These are phyloP conservation scores for Cryptococcus deneoformans DNA, from an alignment of 1,284 basidiomycete genomes.

Conservation along the genomic window DNA sequence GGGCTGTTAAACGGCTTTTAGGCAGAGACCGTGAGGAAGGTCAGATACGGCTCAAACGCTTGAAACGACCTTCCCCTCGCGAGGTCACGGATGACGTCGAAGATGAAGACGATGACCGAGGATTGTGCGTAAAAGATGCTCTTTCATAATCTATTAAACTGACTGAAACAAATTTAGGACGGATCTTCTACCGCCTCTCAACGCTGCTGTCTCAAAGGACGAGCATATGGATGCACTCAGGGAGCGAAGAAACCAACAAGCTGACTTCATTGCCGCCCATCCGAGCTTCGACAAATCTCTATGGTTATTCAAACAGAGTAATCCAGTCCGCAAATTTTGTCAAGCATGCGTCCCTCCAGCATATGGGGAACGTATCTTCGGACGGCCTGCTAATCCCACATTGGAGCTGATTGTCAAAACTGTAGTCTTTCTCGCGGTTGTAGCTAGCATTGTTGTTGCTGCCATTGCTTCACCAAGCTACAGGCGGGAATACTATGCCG, in stretches of 20 bases:
- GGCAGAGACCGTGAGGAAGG: slow-evolving; percentile 27
- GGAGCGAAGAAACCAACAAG: slow-evolving; percentile 65
- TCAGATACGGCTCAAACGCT: slow-evolving; percentile 13
- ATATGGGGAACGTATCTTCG: slow-evolving; percentile 73
- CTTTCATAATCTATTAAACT: background rate
- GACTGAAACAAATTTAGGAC: slow-evolving; percentile 23
- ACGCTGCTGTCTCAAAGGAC: slow-evolving; percentile 30
- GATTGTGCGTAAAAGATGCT: slow-evolving; percentile 25
- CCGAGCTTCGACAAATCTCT: slow-evolving; percentile 89
- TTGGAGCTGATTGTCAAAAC: slow-evolving; percentile 73
- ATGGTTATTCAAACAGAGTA: slow-evolving; percentile 85
- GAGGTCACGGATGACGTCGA: slow-evolving; percentile 25
- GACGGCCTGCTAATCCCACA: slow-evolving; percentile 62
- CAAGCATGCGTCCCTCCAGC: slow-evolving; percentile 77
- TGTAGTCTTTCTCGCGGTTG: slow-evolving; percentile 70
- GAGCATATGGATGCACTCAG: slow-evolving; percentile 58
- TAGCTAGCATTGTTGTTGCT: slow-evolving; percentile 81
- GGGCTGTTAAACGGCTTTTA: slow-evolving; percentile 28
- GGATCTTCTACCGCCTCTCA: slow-evolving; percentile 41
- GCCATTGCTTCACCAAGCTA: slow-evolving; percentile 83
- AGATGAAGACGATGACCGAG: slow-evolving; percentile 33
- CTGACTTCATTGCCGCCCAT: slow-evolving; percentile 84
- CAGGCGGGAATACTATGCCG: slow-evolving; percentile 67
- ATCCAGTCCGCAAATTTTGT: slow-evolving; percentile 69
- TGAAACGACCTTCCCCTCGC: slow-evolving; percentile 11